Evolutionary conservation across 2,329 filamentous ascomycete genomes (phyloP).

Genomic region (Talaromyces amestolkiae): DNA sequence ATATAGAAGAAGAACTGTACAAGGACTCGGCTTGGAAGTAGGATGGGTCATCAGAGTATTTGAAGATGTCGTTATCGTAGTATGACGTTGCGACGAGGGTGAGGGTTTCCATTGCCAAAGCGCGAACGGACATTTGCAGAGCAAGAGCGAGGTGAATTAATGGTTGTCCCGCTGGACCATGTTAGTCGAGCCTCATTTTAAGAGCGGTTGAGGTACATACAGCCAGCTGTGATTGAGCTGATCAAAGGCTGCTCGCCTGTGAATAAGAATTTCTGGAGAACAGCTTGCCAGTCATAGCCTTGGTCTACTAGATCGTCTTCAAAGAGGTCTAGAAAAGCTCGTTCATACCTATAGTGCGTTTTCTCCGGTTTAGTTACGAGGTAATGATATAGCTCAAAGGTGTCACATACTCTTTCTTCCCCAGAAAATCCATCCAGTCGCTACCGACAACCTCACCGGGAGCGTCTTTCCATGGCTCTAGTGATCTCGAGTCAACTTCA

Average conservation of each 20-base stretch:
- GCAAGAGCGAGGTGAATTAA: constrained; percentile 96
- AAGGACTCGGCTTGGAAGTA: constrained; percentile 64
- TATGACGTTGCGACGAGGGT: constrained; percentile 64
- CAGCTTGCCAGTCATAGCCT: constrained; percentile 78
- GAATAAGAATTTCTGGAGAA: constrained; percentile 75
- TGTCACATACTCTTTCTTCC: constrained; percentile 60
- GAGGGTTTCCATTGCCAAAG: constrained; percentile 85
- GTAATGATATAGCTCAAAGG: background rate
- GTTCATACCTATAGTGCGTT: constrained; percentile 63
- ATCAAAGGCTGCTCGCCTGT: constrained; percentile 67
- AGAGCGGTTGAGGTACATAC: constrained; percentile 52
- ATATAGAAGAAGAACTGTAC: constrained; percentile 60
- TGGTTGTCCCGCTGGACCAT: constrained; percentile 70
- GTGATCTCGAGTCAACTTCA: constrained; percentile 66
- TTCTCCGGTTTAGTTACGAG: background rate
- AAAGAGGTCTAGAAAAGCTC: constrained; percentile 91
- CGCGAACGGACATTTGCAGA: constrained; percentile 79
- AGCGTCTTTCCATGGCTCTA: constrained; percentile 80
- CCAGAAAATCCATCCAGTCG: constrained; percentile 85
- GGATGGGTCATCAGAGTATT: constrained; percentile 66
- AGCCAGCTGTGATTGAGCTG: constrained; percentile 73
- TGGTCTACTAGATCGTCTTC: constrained; percentile 80
- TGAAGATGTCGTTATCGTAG: constrained; percentile 53
- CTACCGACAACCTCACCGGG: constrained; percentile 77
- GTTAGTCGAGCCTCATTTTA: background rate